Evolutionary conservation across 2,329 filamentous ascomycete species (phyloP), one percentile per base, ranked within the genome.

Genomic region (Didymella lethalis): DNA sequence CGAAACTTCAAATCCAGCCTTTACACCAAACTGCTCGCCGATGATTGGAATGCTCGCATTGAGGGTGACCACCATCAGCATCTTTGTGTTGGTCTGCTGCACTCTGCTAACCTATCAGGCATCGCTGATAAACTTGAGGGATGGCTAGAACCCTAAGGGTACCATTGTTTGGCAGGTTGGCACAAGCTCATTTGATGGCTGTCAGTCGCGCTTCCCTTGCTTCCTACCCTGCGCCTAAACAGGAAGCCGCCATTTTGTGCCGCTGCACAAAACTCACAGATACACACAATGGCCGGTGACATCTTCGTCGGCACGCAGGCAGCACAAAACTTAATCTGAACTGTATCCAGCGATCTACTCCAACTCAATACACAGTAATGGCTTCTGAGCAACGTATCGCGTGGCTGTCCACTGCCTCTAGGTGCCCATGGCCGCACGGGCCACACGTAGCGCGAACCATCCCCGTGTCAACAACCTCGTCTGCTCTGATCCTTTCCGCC

Each of bases 361-460:
- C 36, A 46, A 45, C 31, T 29, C 46, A 49, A 46, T n/a, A 45
- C 31, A 25, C 46, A 49, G 41, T n/a, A 25, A 59, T 41, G 40
- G 36, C 34, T 49, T 41, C 40, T 31, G 26, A 49, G 55, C 49
- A 45, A 58, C 23, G 43, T 45, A 38, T 31, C 20, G 45, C 45
- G 49, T 58, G 47, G 34, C 48, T 55, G 44, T 41, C 43, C 38
- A 60, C 52, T 54, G 32, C 14, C 63, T 61, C 47, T 25, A 61
- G 57, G 65, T 61, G 64, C 61, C 63, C 62, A 57, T 57, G 55
- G 5, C 62, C 55, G 68, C 69, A 74, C 66, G 64, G 72, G 45
- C 68, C 58, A 48, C 50, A 38, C 46, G 51, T 74, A 72, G 72
- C 72, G 72, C 65, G 72, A 75, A 75, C 71, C 67, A 73, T 72